A percentile compares a stretch with the other conserved stretches of the same genome.
Conservation (phyloP, 2,329 filamentous ascomycete species). For the Stagonosporopsis cucurbitacearum region DNA sequence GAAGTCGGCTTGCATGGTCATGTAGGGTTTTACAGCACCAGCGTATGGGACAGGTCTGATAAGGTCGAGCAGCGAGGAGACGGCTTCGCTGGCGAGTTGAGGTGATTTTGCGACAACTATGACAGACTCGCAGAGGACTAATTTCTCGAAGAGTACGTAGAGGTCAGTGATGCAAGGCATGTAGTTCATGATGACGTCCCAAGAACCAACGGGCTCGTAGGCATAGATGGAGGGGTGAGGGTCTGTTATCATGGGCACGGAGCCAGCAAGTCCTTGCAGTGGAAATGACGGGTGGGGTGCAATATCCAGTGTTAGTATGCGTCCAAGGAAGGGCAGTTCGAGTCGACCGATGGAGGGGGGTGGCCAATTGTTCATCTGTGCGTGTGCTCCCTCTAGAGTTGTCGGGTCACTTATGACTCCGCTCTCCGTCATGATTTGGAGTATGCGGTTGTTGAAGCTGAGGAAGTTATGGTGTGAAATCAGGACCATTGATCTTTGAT, state of each 20-base stretch:
- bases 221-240: slow-evolving; percentile 47
- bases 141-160: slow-evolving; percentile 50
- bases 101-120: slow-evolving; percentile 52
- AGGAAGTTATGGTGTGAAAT: slow-evolving; percentile 51
- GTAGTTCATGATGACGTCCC: slow-evolving; percentile 49
- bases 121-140: slow-evolving; percentile 50
- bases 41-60: slow-evolving; percentile 51
- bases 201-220: slow-evolving; percentile 50
- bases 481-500: slow-evolving; percentile 50
- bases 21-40: slow-evolving; percentile 49
- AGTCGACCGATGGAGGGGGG: slow-evolving; percentile 47
- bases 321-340: slow-evolving; percentile 50
- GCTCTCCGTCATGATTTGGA: slow-evolving; percentile 47
- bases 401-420: slow-evolving; percentile 49
- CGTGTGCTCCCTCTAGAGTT: slow-evolving; percentile 47
- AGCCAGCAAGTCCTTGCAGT: slow-evolving; percentile 47
- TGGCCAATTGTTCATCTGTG: slow-evolving; percentile 48
- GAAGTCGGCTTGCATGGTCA: slow-evolving; percentile 54
- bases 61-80: slow-evolving; percentile 50
- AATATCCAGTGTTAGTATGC: slow-evolving; percentile 47
- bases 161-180: slow-evolving; percentile 52
- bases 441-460: slow-evolving; percentile 44
- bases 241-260: slow-evolving; percentile 39
- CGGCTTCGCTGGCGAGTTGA: slow-evolving; percentile 49
- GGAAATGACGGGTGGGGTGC: slow-evolving; percentile 51